Evolutionary conservation across 768 basidiomycete species (phyloP), one percentile per base, ranked within the genome.

Genomic region (Tricholoma hemisulphureum): DNA sequence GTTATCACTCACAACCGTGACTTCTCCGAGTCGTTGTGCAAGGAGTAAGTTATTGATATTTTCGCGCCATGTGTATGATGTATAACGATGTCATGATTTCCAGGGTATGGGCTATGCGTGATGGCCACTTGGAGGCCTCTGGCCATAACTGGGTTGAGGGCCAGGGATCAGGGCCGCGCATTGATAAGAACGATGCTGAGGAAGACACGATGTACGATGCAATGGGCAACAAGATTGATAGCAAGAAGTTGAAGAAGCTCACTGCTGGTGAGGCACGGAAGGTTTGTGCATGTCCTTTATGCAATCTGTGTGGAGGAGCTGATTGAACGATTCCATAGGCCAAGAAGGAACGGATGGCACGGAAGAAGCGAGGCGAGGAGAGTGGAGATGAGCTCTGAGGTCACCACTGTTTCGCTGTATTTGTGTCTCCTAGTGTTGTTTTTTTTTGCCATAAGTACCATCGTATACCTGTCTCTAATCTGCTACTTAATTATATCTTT

Each of bases 131-230:
- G 62, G 93, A 95, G 80, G 94, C 96, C 6, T 98, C 95, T 43
- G 95, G 95, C 61, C 94, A 96, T 83, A 96, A 97, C 85, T 97
- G 95, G 96, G 94, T 97, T 69, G 97, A 98, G 77, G 97, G 97
- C 49, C 97, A 99, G 75, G 97, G 97, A 56, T 82, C 93, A 18
- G 96, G 96, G 10, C 74, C 94, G 43, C 87, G 95, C 58, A 98
- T 99, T 67, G 97, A 97, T 84, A 91, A 94, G 86, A 84, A 84
- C 69, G 90, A 84, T 6, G 95, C 88, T 51, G 93, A 93, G 65
- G 95, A 97, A 61, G 93, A 95, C 51, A 94, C 85, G 37, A 77
- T 83, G 67, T 98, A 91, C 71, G 97, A 99, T 72, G 97, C 97
- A 21, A 92, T 99, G 91, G 96, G 96, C 59, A 98, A 98, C 90